phyloP scores from a whole-genome alignment of 2,329 filamentous ascomycete species.

The Aureobasidium sp. region DNA sequence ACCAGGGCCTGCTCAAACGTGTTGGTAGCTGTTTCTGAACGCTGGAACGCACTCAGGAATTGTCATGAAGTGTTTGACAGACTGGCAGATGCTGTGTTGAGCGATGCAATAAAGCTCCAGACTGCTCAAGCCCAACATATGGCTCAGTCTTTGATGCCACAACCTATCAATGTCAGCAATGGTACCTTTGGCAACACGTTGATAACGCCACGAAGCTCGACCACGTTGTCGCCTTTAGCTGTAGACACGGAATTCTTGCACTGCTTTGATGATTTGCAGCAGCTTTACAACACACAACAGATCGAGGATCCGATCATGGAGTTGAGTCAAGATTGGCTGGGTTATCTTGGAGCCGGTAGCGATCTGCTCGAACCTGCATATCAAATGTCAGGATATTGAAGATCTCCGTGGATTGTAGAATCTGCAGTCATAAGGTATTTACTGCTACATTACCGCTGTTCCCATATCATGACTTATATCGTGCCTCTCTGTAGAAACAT shows the following conservation, averaged over 20 bases:
- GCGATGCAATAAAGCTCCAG: conserved; percentile 33
- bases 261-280: conserved; percentile 31
- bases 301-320: conserved; percentile 27
- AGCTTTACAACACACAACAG: conserved; percentile 21
- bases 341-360: conserved; percentile 15
- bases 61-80: conserved; percentile 40
- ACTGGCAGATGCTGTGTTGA: conserved; percentile 37
- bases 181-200: not conserved
- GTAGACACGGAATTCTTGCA: conserved; percentile 35
- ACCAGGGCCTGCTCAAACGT: conserved; percentile 40
- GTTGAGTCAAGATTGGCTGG: conserved; percentile 30
- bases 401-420: not conserved
- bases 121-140: conserved; percentile 3
- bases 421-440: too few relatives aligned
- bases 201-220: not conserved
- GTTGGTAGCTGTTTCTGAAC: conserved; percentile 38
- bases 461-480: not conserved
- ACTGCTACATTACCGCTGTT: too few relatives aligned
- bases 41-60: conserved; percentile 35
- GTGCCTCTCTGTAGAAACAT: conserved; percentile 14
- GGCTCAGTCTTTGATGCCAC: not conserved
- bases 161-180: not conserved
- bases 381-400: not conserved
- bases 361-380: not conserved
- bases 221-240: conserved; percentile 21